A percentile compares a stretch with the other conserved stretches of the same genome.
Evolutionary conservation across 2,329 filamentous ascomycete species (phyloP).

Genomic region (Escovopsis sp.): DNA sequence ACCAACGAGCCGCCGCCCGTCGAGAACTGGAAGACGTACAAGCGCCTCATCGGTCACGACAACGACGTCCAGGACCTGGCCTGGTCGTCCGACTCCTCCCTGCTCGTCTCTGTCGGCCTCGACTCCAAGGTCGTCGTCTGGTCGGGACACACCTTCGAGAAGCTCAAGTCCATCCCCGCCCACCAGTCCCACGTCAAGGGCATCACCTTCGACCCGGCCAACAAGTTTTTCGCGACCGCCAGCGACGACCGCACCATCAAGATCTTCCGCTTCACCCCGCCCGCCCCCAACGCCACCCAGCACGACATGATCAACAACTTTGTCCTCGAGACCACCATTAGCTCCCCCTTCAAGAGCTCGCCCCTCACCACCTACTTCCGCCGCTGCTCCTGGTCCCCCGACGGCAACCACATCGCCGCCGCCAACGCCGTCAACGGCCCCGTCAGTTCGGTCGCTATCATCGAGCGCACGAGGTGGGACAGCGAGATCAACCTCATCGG

Average conservation of each 20-base stretch:
- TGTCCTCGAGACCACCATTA: constrained; percentile 82
- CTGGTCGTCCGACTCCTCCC: constrained; percentile 92
- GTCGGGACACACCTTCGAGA: constrained; percentile 97
- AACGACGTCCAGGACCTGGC: constrained; percentile 97
- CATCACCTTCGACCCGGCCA: constrained; percentile 94
- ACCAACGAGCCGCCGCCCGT: constrained; percentile 82
- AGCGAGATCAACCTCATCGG: constrained; percentile 95
- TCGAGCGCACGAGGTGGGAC: constrained; percentile 84
- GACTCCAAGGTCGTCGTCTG: constrained; percentile 98
- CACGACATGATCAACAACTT: constrained; percentile 98
- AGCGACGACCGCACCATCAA: constrained; percentile 96
- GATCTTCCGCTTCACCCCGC: constrained; percentile 87
- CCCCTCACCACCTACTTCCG: constrained; percentile 95
- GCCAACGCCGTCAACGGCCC: constrained; percentile 95
- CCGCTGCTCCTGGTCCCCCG: constrained; percentile 92
- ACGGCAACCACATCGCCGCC: constrained; percentile 91
- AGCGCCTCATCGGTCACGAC: constrained; percentile 87
- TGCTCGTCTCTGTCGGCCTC: constrained; percentile 86
- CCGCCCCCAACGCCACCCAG: constrained; percentile 76
- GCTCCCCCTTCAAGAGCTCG: constrained; percentile 73
- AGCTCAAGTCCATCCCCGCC: constrained; percentile 80
- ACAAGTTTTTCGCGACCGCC: constrained; percentile 97
- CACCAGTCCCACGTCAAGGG: constrained; percentile 98
- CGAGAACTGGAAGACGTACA: constrained; percentile 95
- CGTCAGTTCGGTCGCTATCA: constrained; percentile 91